Evolutionary conservation across 2,329 filamentous ascomycete species (phyloP).

Genomic region (Biscogniauxia marginata): DNA sequence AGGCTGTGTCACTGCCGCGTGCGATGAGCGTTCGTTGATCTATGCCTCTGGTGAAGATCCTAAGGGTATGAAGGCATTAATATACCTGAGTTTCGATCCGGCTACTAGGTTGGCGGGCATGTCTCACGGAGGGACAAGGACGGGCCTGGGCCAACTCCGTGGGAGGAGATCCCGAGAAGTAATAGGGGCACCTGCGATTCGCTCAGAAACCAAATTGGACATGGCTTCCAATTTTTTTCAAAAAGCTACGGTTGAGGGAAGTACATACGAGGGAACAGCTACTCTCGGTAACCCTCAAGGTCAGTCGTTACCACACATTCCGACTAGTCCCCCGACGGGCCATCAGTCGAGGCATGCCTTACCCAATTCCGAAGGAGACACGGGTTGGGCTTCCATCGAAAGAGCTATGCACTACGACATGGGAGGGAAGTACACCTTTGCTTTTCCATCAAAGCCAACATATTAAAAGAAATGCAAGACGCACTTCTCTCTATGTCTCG

Average conservation of each 20-base stretch:
- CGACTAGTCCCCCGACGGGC: not conserved
- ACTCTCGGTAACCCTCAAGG: not conserved
- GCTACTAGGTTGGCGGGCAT: conserved; percentile 23
- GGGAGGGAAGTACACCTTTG: conserved; percentile 13
- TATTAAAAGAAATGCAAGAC: conserved; percentile 4
- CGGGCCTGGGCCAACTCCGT: conserved; percentile 20
- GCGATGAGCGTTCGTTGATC: conserved; percentile 29
- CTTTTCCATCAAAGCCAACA: conserved; percentile 5
- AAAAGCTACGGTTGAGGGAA: too few species aligned
- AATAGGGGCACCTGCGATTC: not conserved
- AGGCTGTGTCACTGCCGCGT: conserved; percentile 20
- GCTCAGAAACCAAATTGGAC: too few species aligned
- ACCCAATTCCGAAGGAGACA: conserved; percentile 3
- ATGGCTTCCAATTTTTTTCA: too few species aligned
- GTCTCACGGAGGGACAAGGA: conserved; percentile 16
- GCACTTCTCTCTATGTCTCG: not conserved
- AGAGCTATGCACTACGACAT: conserved; percentile 21
- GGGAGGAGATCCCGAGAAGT: conserved; percentile 2
- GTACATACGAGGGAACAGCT: not conserved
- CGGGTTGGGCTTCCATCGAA: conserved; percentile 14
- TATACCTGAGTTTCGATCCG: conserved; percentile 32
- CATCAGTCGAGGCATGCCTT: conserved; percentile 5
- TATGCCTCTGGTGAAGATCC: conserved; percentile 24
- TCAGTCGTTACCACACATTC: conserved; percentile 8
- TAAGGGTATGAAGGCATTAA: conserved; percentile 21